Evolutionary conservation across 2,329 filamentous ascomycete genomes (phyloP).

Genomic region (Hymenoscyphus linearis): DNA sequence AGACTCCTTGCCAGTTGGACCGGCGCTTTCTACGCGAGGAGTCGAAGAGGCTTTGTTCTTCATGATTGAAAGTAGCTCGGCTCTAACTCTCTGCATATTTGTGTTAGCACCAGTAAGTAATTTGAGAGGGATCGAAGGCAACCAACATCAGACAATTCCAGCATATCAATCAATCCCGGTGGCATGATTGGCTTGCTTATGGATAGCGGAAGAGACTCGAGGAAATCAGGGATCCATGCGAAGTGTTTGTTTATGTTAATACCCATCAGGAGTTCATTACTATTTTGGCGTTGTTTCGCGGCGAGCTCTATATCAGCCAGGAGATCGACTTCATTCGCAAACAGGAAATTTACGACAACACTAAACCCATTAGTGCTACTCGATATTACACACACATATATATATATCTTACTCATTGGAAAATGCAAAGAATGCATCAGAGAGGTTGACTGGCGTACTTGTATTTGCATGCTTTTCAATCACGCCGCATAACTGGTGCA

Average conservation of each 20-base stretch:
- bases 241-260: neutral
- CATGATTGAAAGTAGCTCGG: neutral
- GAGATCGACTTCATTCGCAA: neutral
- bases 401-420: neutral
- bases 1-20: neutral
- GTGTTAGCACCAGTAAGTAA: neutral
- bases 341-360: neutral
- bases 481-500: slow-evolving; percentile 10
- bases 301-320: neutral
- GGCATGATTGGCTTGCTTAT: slow-evolving; percentile 16
- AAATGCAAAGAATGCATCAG: neutral
- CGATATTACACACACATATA: neutral
- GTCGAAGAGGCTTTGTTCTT: neutral
- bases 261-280: neutral
- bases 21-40: neutral
- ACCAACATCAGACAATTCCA: slow-evolving; percentile 12
- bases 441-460: slow-evolving; percentile 7
- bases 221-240: neutral
- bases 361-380: neutral
- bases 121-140: neutral
- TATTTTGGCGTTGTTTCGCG: neutral
- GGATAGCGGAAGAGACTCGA: slow-evolving; percentile 7
- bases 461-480: slow-evolving; percentile 6
- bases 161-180: slow-evolving; percentile 14
- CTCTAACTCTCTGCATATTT: neutral